A percentile compares a stretch with the other conserved stretches of the same genome.
Conservation (phyloP, 2,329 filamentous ascomycete genomes). For the Trichoderma sp. region DNA sequence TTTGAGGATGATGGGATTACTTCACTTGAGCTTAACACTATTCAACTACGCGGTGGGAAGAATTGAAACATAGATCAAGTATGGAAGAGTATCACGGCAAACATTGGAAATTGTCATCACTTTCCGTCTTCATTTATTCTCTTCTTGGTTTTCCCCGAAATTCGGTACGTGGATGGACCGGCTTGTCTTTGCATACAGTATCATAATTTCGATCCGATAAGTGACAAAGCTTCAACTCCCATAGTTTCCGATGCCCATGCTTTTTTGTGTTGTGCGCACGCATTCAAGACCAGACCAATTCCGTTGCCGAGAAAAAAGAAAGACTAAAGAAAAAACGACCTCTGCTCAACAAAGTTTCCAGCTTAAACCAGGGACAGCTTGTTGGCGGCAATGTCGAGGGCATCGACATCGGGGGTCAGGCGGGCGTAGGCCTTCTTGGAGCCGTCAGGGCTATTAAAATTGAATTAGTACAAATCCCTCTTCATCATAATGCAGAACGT, state of each 20-base stretch:
- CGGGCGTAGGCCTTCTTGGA: conserved; percentile 98
- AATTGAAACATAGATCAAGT: not conserved
- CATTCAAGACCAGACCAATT: conserved; percentile 40
- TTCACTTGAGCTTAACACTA: too few species aligned
- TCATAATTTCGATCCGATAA: conserved; percentile 38
- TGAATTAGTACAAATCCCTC: not conserved
- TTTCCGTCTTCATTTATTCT: conserved; percentile 5
- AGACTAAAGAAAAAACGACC: not conserved
- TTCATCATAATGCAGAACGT: not conserved
- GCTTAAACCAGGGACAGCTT: conserved; percentile 96
- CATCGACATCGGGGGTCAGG: conserved; percentile 94
- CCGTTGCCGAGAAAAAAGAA: conserved; percentile 36
- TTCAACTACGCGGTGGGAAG: not conserved
- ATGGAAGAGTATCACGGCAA: not conserved
- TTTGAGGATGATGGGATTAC: too few species aligned
- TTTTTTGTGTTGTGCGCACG: conserved; percentile 22
- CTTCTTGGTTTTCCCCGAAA: not conserved
- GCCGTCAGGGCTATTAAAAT: conserved; percentile 80
- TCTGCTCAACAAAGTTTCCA: not conserved
- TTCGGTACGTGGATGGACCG: conserved; percentile 18
- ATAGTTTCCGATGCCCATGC: conserved; percentile 39
- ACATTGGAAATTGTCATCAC: not conserved
- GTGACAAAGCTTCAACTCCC: conserved; percentile 36
- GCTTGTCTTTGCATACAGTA: conserved; percentile 24
- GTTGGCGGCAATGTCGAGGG: conserved; percentile 97